phyloP scores from a whole-genome alignment of 352 stramenopile species.

The Phytophthora agathidicida region DNA sequence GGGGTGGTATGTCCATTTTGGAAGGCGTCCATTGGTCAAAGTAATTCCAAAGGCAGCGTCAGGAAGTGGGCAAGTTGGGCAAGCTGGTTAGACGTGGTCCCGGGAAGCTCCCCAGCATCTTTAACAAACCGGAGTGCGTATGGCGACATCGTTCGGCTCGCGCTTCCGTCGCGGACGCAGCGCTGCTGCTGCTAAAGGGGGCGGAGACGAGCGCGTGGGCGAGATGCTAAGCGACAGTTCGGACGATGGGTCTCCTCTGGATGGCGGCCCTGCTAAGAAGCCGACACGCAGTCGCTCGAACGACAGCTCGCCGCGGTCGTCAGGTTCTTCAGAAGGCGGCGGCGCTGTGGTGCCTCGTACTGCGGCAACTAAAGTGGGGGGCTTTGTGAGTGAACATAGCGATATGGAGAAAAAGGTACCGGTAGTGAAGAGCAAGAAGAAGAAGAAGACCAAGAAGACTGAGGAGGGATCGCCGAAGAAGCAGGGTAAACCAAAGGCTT shows the following conservation, averaged over 20 bases:
- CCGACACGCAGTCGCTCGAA: slow-evolving; percentile 11
- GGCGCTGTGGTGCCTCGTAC: slow-evolving; percentile 9
- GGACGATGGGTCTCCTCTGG: slow-evolving; percentile 38
- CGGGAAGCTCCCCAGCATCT: no score
- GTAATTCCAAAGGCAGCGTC: no score
- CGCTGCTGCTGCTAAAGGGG: slow-evolving; percentile 6
- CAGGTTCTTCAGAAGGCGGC: slow-evolving; percentile 15
- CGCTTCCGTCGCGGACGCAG: slow-evolving; percentile 38
- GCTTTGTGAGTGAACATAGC: slow-evolving; percentile 6
- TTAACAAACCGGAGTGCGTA: no score
- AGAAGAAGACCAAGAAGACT: slow-evolving; percentile 13
- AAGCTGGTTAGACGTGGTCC: no score
- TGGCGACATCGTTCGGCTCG: slow-evolving; percentile 30
- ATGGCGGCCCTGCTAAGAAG: slow-evolving; percentile 18
- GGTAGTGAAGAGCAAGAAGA: slow-evolving; percentile 2
- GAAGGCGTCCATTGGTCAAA: no score
- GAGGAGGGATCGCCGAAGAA: slow-evolving; percentile 6
- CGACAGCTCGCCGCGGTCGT: slow-evolving; percentile 25
- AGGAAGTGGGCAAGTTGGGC: no score
- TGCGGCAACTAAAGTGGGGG: slow-evolving; percentile 1
- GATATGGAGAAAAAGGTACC: not conserved
- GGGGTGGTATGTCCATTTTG: no score
- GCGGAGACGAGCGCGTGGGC: slow-evolving; percentile 41
- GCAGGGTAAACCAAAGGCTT: slow-evolving; percentile 11
- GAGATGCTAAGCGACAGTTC: slow-evolving; percentile 75